These are phyloP conservation scores for Magnusiomyces clavatus DNA, from an alignment of 1,139 yeast genomes.

Conservation along the genomic window DNA sequence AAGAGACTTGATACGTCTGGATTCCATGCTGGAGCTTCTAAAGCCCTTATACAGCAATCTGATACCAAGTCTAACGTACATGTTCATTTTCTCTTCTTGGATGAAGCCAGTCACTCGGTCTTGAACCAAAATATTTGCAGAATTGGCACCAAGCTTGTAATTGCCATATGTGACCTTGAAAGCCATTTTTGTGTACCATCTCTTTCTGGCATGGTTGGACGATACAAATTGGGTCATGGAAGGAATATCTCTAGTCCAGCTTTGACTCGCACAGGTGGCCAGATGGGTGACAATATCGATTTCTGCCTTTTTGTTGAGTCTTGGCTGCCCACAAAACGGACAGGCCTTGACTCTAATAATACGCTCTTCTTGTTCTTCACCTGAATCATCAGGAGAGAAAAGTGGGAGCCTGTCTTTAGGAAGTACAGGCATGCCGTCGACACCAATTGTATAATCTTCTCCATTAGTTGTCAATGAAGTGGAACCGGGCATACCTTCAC, in stretches of 20 bases:
- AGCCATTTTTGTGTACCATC: conserved; percentile 80
- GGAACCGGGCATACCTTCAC: too few relatives aligned
- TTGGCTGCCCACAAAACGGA: conserved; percentile 65
- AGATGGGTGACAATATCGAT: conserved; percentile 75
- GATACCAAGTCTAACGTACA: conserved; percentile 81
- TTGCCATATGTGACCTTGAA: conserved; percentile 85
- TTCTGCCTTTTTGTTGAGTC: conserved; percentile 49
- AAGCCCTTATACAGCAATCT: conserved; percentile 74
- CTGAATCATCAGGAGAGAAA: neutral
- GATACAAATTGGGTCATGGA: conserved; percentile 69
- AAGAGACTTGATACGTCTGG: conserved; percentile 48
- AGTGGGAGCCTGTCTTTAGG: neutral
- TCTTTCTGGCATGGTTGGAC: conserved; percentile 71
- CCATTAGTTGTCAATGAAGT: too few relatives aligned
- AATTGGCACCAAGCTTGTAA: conserved; percentile 78
- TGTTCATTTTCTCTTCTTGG: conserved; percentile 86
- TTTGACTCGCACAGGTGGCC: conserved; percentile 76
- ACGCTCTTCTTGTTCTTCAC: conserved; percentile 26
- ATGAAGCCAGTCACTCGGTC: conserved; percentile 83
- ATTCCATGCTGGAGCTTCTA: conserved; percentile 43
- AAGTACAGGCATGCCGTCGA: conserved; percentile 1
- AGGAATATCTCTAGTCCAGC: conserved; percentile 63
- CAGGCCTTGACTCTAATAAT: conserved; percentile 58
- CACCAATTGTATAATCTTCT: conserved; percentile 1
- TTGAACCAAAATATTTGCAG: conserved; percentile 90